A percentile compares a stretch with the other conserved stretches of the same genome.
Evolutionary conservation across 148 eudicot genomes (phyloP).

Genomic region (Spergularia marina): DNA sequence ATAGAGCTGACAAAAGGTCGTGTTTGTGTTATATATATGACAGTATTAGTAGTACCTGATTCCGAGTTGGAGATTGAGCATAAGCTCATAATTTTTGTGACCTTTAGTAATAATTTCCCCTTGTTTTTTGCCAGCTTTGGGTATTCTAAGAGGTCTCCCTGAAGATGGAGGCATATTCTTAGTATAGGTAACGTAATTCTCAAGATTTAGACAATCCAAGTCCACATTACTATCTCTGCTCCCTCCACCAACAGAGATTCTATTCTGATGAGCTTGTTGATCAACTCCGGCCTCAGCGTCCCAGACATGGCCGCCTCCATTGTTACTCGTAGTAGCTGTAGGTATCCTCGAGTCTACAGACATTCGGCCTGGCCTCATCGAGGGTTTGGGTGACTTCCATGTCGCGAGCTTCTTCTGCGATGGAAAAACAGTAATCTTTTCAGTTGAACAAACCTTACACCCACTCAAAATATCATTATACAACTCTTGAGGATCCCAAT

Average conservation of each 20-base stretch:
- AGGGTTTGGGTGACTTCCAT: conserved; percentile 61
- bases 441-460: conserved; percentile 46
- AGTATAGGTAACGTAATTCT: conserved; percentile 19
- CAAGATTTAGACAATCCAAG: conserved; percentile 31
- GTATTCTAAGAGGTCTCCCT: conserved; percentile 61
- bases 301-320: conserved; percentile 35
- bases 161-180: conserved; percentile 22
- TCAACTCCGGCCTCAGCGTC: conserved; percentile 34
- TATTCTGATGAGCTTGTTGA: conserved; percentile 23
- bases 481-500: conserved; percentile 76
- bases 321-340: background rate
- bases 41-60: conserved; percentile 44
- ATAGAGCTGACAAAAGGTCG: no score
- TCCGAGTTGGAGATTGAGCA: conserved; percentile 89
- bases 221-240: conserved; percentile 28
- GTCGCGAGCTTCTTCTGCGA: conserved; percentile 80
- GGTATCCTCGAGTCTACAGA: conserved; percentile 69
- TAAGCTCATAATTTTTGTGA: conserved; percentile 86
- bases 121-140: conserved; percentile 64
- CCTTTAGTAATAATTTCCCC: conserved; percentile 78
- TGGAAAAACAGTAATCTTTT: conserved; percentile 63
- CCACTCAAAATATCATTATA: conserved; percentile 40
- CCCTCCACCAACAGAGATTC: conserved; percentile 32
- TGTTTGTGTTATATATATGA: no score
- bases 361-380: conserved; percentile 54